phyloP scores from a whole-genome alignment of 176 grass and related monocot species.

The Cymbopogon citratus region DNA sequence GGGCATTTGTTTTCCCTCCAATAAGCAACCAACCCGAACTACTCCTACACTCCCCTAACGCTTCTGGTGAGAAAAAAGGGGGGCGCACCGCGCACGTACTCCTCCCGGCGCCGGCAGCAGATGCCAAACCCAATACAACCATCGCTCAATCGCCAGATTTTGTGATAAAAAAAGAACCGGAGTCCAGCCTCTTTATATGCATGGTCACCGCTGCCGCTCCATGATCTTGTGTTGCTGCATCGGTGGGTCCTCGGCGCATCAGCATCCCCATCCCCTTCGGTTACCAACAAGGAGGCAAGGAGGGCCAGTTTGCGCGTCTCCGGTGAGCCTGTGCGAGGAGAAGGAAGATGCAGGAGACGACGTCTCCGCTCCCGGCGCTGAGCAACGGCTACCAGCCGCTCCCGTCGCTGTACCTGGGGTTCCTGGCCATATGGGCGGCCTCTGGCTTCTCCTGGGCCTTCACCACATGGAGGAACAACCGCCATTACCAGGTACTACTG shows the following conservation, averaged over 20 bases:
- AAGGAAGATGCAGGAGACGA: slow-evolving; percentile 14
- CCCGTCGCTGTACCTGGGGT: slow-evolving; percentile 72
- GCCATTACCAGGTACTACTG: slow-evolving; percentile 88
- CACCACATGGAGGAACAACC: slow-evolving; percentile 77
- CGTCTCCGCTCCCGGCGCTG: slow-evolving; percentile 36
- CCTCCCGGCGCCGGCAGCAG: no score
- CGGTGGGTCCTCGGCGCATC: not conserved
- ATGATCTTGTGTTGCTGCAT: not conserved
- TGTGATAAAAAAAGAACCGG: not conserved
- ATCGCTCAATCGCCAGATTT: not conserved
- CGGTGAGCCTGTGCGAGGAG: not conserved
- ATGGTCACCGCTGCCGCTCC: not conserved
- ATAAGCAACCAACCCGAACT: slow-evolving; percentile 65
- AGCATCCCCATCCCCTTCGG: not conserved
- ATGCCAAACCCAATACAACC: slow-evolving; percentile 34
- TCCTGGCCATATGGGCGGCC: slow-evolving; percentile 76
- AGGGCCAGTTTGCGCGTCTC: not conserved
- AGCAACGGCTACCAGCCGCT: slow-evolving; percentile 78
- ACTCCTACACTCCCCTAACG: slow-evolving; percentile 56
- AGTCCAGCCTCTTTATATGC: slow-evolving; percentile 47
- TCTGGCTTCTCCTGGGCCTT: slow-evolving; percentile 81
- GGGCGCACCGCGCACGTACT: slow-evolving; percentile 27
- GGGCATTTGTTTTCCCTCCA: slow-evolving; percentile 37
- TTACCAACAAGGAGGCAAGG: not conserved
- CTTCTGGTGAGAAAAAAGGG: slow-evolving; percentile 78